Evolutionary conservation across 805 yeast species (phyloP).

Genomic region (Starmerella kuoi): DNA sequence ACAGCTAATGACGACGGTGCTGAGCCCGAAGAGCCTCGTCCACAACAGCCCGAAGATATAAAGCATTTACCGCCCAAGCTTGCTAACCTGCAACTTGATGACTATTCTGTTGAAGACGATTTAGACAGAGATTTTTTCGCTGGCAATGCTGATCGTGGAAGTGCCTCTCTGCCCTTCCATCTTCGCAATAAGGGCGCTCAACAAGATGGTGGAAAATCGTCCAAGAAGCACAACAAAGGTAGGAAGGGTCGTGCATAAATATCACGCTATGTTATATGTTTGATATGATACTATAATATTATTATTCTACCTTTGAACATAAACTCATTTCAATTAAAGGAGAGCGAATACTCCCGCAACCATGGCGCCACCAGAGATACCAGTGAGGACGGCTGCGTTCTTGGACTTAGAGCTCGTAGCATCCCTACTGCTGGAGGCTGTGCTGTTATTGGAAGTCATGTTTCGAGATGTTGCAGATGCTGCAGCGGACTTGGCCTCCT

Average conservation of each 20-base stretch:
- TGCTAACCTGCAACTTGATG: conserved; percentile 7
- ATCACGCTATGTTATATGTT: neutral
- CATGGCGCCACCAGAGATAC: conserved; percentile 16
- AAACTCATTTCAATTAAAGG: no score
- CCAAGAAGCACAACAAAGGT: conserved; percentile 63
- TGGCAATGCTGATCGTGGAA: conserved; percentile 52
- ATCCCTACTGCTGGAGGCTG: conserved; percentile 5
- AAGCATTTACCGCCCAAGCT: conserved; percentile 26
- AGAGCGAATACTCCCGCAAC: conserved; percentile 15
- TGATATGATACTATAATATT: no score
- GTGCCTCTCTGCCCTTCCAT: conserved; percentile 64
- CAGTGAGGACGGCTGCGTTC: conserved; percentile 8
- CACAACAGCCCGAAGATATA: neutral
- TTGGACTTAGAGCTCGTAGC: conserved; percentile 6
- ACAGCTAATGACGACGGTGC: neutral
- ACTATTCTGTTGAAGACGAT: conserved; percentile 54
- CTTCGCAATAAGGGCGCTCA: conserved; percentile 21
- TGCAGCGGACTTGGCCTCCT: conserved; percentile 14
- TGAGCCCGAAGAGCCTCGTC: neutral
- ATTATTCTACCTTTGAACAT: no score
- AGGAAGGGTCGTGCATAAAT: no score
- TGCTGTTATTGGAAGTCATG: conserved; percentile 3
- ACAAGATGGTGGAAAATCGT: conserved; percentile 19
- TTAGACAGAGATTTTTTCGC: conserved; percentile 77
- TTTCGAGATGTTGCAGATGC: conserved; percentile 13